A percentile compares a stretch with the other conserved stretches of the same genome.
Evolutionary conservation across 2,329 filamentous ascomycete species (phyloP).

Genomic region (Penicillium glabrum): DNA sequence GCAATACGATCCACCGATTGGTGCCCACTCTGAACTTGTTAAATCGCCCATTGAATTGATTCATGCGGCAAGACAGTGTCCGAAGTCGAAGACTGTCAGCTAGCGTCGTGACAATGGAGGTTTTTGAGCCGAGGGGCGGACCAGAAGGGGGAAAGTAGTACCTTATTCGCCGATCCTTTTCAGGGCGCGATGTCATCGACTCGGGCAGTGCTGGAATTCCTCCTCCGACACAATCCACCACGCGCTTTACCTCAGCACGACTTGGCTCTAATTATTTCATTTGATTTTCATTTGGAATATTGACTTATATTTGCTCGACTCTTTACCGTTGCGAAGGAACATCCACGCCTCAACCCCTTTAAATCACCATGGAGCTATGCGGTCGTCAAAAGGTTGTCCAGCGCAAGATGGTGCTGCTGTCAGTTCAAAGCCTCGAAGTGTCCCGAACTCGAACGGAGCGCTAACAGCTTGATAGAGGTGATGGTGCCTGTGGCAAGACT

Average conservation of each 20-base stretch:
- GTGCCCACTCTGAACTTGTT: neutral
- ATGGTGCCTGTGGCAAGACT: conserved; percentile 96
- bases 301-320: neutral
- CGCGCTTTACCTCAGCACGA: conserved; percentile 2
- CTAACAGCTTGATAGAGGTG: conserved; percentile 62
- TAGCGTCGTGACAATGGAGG: neutral
- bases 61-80: neutral
- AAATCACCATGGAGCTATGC: conserved; percentile 56
- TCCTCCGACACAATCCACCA: conserved; percentile 15
- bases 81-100: neutral
- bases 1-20: neutral
- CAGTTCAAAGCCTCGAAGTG: conserved; percentile 17
- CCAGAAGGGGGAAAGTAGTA: conserved; percentile 49
- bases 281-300: neutral
- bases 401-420: conserved; percentile 95
- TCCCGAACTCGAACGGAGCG: neutral
- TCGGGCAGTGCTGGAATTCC: conserved; percentile 27
- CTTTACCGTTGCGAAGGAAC: neutral
- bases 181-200: conserved; percentile 36
- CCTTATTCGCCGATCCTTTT: conserved; percentile 48
- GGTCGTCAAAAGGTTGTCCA: conserved; percentile 81
- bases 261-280: neutral
- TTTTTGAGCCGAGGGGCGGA: conserved; percentile 11
- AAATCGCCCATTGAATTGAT: neutral
- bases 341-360: neutral